Percentiles rank a stretch among this genome's conserved stretches.
Evolutionary conservation across 352 stramenopile species (phyloP).

Genomic region (Globisporangium ultimum): DNA sequence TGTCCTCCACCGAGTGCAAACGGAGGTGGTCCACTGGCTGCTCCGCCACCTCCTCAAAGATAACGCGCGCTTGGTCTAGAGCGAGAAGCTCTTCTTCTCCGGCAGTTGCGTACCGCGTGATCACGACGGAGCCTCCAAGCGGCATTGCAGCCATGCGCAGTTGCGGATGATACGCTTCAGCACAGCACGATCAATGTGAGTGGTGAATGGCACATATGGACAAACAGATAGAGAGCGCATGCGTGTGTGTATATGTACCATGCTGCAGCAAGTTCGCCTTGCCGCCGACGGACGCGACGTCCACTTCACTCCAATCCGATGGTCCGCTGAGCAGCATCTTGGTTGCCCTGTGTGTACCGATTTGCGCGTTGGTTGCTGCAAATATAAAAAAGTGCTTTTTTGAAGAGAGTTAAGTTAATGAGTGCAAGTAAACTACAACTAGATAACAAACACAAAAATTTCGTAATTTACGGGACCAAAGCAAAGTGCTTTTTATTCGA

Average conservation of each 20-base stretch:
- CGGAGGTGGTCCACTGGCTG: conserved; percentile 11
- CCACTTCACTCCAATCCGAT: conserved; percentile 33
- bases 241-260: conserved; percentile 16
- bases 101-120: conserved; percentile 18
- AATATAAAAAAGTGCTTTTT: not conserved
- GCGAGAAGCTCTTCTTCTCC: not conserved
- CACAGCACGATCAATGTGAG: not conserved
- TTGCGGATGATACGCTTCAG: conserved; percentile 36
- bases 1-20: conserved; percentile 10
- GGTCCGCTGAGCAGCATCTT: conserved; percentile 42
- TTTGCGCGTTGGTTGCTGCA: conserved; percentile 4
- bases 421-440: not conserved
- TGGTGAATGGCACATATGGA: not conserved
- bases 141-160: conserved; percentile 37
- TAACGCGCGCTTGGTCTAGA: not conserved
- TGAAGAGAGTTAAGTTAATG: conserved; percentile 5
- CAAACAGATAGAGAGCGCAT: not conserved
- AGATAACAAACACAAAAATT: too few relatives aligned
- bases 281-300: conserved; percentile 23
- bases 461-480: too few relatives aligned
- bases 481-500: too few relatives aligned
- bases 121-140: conserved; percentile 26
- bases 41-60: conserved; percentile 19
- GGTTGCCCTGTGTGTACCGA: not conserved
- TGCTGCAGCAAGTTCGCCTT: conserved; percentile 40